Evolutionary conservation across 139 green algal species (phyloP), one percentile per base, ranked within the genome.

Genomic region (Chlamydomonas sp.): DNA sequence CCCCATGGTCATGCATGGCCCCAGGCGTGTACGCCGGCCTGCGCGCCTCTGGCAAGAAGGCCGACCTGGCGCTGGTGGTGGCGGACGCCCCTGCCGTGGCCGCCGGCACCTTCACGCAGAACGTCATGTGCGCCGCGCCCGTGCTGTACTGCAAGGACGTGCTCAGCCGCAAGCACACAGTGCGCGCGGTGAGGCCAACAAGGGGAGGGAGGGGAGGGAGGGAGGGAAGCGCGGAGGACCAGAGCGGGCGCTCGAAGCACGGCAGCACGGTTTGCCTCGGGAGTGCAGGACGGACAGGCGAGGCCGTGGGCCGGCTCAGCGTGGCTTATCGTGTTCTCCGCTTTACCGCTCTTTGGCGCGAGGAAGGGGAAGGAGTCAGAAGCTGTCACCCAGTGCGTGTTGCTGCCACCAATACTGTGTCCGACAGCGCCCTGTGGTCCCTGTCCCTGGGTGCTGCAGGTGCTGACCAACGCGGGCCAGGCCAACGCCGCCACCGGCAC

Each of bases 381-480:
- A 49, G 31, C 31, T 49, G 31, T 61, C 72, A 78, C 72, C 20
- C 4, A 61, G 17, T 16, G 18, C 17, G 1, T 12, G 74, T 18
- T 6, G 31, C 31, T 7, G 9, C 31, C 7, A 12, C 31, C 14
- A 18, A 1, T 57, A 75, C 17, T 16, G 69, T 16, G 69, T 6
- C 49, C 15, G 69, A 5, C 74, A 4, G 2, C 74, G 5, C 57
- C 3, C 72, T n/a, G 9, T 63, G 3, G 5, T 8, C 74, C 7
- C 60, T 7, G 7, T 66, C 3, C 31, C 31, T 49, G 31, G 31
- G 31, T 49, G 31, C 31, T 93, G 80, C 92, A 97, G 94, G 93
- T 99, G 75, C 87, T 99, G 85, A 96, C 96, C 62, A 99, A 99
- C 83, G 97, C 98, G 3, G 98, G 98, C 20, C 97, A 99, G 89